These are phyloP conservation scores for Polytrichum formosum DNA, from an alignment of 225 moss, liverwort and hornwort species.

Conservation along the genomic window DNA sequence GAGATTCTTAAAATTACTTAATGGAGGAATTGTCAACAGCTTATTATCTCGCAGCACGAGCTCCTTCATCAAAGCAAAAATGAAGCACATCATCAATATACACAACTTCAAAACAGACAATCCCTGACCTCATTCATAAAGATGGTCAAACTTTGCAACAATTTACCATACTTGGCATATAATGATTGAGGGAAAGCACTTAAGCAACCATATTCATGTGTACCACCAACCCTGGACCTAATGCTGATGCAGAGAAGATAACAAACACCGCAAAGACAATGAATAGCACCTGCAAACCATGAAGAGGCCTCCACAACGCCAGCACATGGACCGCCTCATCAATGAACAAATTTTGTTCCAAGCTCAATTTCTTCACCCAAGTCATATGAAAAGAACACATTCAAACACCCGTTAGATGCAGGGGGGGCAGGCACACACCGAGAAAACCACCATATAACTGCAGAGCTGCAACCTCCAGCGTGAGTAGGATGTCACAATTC, in stretches of 20 bases:
- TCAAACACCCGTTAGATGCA: constrained; percentile 10
- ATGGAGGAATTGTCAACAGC: constrained; percentile 55
- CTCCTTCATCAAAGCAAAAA: constrained; percentile 36
- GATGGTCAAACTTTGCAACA: not conserved
- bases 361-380: constrained; percentile 71
- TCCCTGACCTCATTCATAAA: not conserved
- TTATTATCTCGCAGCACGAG: constrained; percentile 90
- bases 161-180: no score
- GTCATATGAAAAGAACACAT: constrained; percentile 8
- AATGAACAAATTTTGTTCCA: constrained; percentile 83
- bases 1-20: constrained; percentile 50
- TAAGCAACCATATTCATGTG: not conserved
- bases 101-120: not conserved
- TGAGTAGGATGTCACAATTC: no score
- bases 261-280: not conserved
- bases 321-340: constrained; percentile 68
- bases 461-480: not conserved
- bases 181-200: no score
- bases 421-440: not conserved
- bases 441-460: not conserved
- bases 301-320: constrained; percentile 61
- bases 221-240: constrained; percentile 1
- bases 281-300: constrained; percentile 46
- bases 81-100: not conserved
- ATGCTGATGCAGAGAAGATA: not conserved